Evolutionary conservation across 164 flowering plant species (phyloP).

Genomic region (Echeveria elegans): DNA sequence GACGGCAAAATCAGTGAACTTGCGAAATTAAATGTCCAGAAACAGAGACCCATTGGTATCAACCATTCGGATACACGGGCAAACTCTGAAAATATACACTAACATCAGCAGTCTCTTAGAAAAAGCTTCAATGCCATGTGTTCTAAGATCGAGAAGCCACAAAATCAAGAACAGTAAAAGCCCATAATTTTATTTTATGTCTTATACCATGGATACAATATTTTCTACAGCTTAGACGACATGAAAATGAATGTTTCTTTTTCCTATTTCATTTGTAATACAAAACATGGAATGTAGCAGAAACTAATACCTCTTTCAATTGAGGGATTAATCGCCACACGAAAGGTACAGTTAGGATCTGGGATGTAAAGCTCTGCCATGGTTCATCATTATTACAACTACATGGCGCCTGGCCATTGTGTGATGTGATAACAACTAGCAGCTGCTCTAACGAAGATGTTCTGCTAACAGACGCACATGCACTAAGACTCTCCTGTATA

Average conservation of each 20-base stretch:
- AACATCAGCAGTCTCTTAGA: not conserved
- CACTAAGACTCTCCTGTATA: slow-evolving; percentile 34
- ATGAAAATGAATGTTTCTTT: not conserved
- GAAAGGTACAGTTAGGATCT: slow-evolving; percentile 79
- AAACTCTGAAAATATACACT: not conserved
- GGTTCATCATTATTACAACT: slow-evolving; percentile 46
- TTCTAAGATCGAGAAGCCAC: not conserved
- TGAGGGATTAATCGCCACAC: slow-evolving; percentile 66
- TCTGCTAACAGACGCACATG: slow-evolving; percentile 18
- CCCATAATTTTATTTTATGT: not conserved
- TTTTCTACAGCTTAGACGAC: not conserved
- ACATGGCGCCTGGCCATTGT: slow-evolving; percentile 53
- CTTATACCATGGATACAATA: not conserved
- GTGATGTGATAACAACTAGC: slow-evolving; percentile 40
- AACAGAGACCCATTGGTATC: not conserved
- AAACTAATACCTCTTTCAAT: slow-evolving; percentile 56
- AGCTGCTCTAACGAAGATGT: slow-evolving; percentile 58
- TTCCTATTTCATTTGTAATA: not conserved
- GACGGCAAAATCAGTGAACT: not conserved
- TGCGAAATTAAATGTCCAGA: not conserved
- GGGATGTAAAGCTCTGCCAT: slow-evolving; percentile 60
- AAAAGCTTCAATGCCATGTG: not conserved
- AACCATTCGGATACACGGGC: not conserved
- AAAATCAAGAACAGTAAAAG: not conserved
- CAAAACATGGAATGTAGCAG: not conserved